Conservation (phyloP, 306 rosid genomes). For the Quercus suber region DNA sequence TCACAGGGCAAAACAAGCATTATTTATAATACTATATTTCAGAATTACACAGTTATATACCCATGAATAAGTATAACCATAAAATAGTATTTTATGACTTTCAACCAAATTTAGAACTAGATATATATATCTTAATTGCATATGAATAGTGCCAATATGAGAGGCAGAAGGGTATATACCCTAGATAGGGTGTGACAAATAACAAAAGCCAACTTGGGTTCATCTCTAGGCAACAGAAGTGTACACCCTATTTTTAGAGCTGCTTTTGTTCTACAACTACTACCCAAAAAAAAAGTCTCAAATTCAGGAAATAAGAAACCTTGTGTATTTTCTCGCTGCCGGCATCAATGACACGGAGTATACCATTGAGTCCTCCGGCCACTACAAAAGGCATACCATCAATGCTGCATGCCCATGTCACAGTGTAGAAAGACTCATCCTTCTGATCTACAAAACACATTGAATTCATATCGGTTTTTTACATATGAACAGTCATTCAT, state of each 20-base stretch:
- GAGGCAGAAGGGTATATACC: conserved; percentile 5
- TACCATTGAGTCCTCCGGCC: conserved; percentile 91
- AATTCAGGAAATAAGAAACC: conserved; percentile 36
- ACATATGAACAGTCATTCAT: background rate
- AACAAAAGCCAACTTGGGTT: too few species aligned
- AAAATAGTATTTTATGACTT: background rate
- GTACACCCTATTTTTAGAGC: background rate
- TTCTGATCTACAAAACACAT: conserved; percentile 74
- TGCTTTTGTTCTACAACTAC: background rate
- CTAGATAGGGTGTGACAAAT: too few species aligned
- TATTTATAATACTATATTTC: background rate
- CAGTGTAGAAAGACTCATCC: conserved; percentile 95
- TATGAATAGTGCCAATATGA: background rate
- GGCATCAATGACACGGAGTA: conserved; percentile 76
- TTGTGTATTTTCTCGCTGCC: conserved; percentile 83
- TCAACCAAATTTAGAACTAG: background rate
- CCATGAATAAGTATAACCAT: background rate
- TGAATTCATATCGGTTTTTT: conserved; percentile 15
- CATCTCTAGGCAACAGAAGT: too few species aligned
- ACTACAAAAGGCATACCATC: conserved; percentile 72
- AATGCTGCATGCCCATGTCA: conserved; percentile 74
- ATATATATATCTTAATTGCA: background rate
- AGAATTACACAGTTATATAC: background rate
- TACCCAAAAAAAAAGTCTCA: background rate
- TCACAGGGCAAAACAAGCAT: conserved; percentile 8